A percentile compares a stretch with the other conserved stretches of the same genome.
phyloP scores from a whole-genome alignment of 768 basidiomycete species.

The Rubroboletus pulcherrimus region DNA sequence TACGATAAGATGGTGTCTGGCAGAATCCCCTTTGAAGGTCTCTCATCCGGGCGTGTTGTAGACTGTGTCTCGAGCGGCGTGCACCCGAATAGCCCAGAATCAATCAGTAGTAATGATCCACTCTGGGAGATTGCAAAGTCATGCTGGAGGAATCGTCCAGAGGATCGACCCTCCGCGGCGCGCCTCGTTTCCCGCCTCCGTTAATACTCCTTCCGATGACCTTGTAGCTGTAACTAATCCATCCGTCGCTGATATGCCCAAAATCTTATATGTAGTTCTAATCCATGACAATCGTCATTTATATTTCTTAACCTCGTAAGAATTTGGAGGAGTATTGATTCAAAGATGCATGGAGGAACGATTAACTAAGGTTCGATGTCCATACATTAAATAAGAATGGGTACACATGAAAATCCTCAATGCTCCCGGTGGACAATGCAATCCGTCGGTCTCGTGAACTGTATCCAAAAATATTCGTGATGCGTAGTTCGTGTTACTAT shows the following conservation, averaged over 20 bases:
- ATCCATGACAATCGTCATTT: background rate
- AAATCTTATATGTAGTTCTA: background rate
- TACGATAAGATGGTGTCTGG: constrained; percentile 19
- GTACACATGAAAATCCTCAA: constrained; percentile 8
- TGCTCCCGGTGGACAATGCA: background rate
- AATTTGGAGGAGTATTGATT: constrained; percentile 4
- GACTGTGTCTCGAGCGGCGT: background rate
- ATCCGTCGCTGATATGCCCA: background rate
- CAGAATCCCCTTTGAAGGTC: constrained; percentile 9
- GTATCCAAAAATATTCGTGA: constrained; percentile 7
- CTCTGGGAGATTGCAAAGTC: constrained; percentile 11
- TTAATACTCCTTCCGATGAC: background rate
- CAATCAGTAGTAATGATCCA: background rate
- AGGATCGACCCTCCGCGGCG: constrained; percentile 15
- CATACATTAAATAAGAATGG: constrained; percentile 16
- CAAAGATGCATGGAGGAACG: constrained; percentile 2
- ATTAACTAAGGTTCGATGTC: constrained; percentile 19
- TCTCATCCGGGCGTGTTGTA: background rate
- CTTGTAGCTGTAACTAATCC: background rate
- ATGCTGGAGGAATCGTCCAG: constrained; percentile 11
- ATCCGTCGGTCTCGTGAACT: background rate
- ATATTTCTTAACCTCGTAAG: background rate
- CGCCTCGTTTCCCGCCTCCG: background rate
- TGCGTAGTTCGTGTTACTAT: background rate
- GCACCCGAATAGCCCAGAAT: constrained; percentile 7